A percentile compares a stretch with the other conserved stretches of the same genome.
Evolutionary conservation across 208 protist genomes (phyloP).

Genomic region (Leishmania braziliensis): DNA sequence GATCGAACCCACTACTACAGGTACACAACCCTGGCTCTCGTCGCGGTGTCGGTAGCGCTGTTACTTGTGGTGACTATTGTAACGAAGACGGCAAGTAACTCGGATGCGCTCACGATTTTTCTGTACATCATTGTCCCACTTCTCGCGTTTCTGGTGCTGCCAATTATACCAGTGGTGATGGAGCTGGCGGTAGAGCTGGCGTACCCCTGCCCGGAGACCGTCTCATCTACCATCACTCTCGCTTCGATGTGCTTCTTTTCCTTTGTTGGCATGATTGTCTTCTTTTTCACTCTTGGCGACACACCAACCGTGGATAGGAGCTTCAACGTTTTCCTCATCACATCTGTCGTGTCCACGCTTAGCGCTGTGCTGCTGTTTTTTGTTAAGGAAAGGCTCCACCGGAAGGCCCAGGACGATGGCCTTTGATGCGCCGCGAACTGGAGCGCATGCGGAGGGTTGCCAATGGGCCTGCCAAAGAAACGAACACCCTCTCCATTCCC

Average conservation of each 20-base stretch:
- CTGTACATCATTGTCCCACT: slow-evolving; percentile 45
- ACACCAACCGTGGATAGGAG: slow-evolving; percentile 24
- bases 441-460: not conserved
- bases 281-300: slow-evolving; percentile 47
- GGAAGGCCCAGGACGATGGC: slow-evolving; percentile 14
- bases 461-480: slow-evolving; percentile 4
- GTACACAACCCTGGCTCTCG: slow-evolving; percentile 22
- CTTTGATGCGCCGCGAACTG: not conserved
- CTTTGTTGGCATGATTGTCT: slow-evolving; percentile 46
- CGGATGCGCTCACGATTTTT: slow-evolving; percentile 3
- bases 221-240: slow-evolving; percentile 40
- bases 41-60: slow-evolving; percentile 13
- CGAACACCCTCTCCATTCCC: not conserved
- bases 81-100: slow-evolving; percentile 10
- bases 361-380: slow-evolving; percentile 27
- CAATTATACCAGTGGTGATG: slow-evolving; percentile 51
- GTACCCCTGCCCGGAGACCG: slow-evolving; percentile 47
- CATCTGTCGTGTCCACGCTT: slow-evolving; percentile 18
- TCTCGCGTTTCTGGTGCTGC: slow-evolving; percentile 42
- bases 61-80: slow-evolving; percentile 20
- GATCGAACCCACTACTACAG: slow-evolving; percentile 47
- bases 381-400: slow-evolving; percentile 35
- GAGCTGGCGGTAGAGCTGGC: slow-evolving; percentile 62
- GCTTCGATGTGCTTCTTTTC: slow-evolving; percentile 43
- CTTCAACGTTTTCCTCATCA: slow-evolving; percentile 39